Evolutionary conservation across 2,329 filamentous ascomycete species (phyloP), one percentile per base, ranked within the genome.

Genomic region (Penicillium sp.): DNA sequence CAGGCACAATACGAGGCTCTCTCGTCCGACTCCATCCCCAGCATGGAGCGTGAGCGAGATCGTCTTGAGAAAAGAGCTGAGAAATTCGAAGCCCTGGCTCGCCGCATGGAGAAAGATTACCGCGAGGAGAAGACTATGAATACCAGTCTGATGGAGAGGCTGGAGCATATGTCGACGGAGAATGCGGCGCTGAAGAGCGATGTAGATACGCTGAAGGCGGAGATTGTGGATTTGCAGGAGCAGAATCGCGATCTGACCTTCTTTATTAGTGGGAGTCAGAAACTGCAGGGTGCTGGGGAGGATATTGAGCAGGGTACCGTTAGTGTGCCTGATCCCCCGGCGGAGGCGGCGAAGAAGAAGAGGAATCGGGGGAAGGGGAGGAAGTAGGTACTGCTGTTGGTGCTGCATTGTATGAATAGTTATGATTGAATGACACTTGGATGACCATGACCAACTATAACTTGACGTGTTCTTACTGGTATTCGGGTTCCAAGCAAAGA

Each of bases 41-140:
- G 81, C 2, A 83, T 97, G 0, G 92, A 97, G 74, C 88, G 86
- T 30, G 91, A 93, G 33, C 81, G 91, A 4, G 85, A 84, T 38
- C 87, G 92, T 3, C 87, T 91, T 61, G 86, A 87, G 62, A 85
- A 83, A 42, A 89, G 89, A 24, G 89, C 89, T 0, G 83, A 85
- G 57, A 92, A 91, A 72, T 89, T 91, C 42, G 87, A 91, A 56
- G 86, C 89, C 44, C 84, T 97, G 70, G 91, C 93, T 0, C 85
- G 92, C 19, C 89, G 84, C 47, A 81, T 98, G 64, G 86, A 90
- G 58, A 89, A 89, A 72, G 87, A 91, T 66, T 87, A 92, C 60
- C 89, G 91, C 62, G 94, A 97, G 76, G 94, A 98, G 79, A 95
- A 96, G 78, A 86, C 88, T 17, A 88, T 98, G 56, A 91, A 89